Percentiles rank a stretch among this genome's conserved stretches.
Evolutionary conservation across 2,329 filamentous ascomycete species (phyloP).

Genomic region (Hysterium pulicare): DNA sequence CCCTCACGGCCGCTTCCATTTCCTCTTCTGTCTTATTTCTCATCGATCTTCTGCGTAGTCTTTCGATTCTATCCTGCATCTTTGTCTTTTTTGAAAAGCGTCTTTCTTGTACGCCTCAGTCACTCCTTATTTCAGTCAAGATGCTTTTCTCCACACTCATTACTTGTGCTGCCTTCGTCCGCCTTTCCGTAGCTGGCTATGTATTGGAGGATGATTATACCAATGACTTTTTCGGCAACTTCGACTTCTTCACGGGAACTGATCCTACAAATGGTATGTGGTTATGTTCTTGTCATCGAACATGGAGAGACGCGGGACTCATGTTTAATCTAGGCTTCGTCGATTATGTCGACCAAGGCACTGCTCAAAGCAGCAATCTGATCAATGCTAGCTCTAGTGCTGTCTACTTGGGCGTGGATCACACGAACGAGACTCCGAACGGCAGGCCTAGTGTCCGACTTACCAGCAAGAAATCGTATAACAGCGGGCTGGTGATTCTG

Average conservation of each 20-base stretch:
- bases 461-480: constrained; percentile 45
- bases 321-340: constrained; percentile 31
- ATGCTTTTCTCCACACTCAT: constrained; percentile 36
- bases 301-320: too few species aligned
- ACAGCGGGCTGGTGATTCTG: constrained; percentile 46
- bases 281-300: too few species aligned
- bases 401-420: constrained; percentile 22
- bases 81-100: constrained; percentile 15
- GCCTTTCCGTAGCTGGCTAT: constrained; percentile 40
- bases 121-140: constrained; percentile 30
- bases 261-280: constrained; percentile 45
- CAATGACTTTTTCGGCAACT: constrained; percentile 44
- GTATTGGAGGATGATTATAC: constrained; percentile 40
- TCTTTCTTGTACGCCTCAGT: constrained; percentile 26
- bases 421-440: constrained; percentile 13
- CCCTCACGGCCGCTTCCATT: constrained; percentile 8
- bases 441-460: constrained; percentile 48
- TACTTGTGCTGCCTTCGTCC: constrained; percentile 32
- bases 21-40: constrained; percentile 17
- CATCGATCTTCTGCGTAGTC: constrained; percentile 14
- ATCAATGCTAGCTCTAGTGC: constrained; percentile 34
- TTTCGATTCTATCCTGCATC: constrained; percentile 3
- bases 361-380: constrained; percentile 39
- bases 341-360: constrained; percentile 39
- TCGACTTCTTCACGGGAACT: constrained; percentile 41